Base-by-base conservation (phyloP, 192 early-diverging fungal species). In the Fimicolochytrium jonesii region DNA sequence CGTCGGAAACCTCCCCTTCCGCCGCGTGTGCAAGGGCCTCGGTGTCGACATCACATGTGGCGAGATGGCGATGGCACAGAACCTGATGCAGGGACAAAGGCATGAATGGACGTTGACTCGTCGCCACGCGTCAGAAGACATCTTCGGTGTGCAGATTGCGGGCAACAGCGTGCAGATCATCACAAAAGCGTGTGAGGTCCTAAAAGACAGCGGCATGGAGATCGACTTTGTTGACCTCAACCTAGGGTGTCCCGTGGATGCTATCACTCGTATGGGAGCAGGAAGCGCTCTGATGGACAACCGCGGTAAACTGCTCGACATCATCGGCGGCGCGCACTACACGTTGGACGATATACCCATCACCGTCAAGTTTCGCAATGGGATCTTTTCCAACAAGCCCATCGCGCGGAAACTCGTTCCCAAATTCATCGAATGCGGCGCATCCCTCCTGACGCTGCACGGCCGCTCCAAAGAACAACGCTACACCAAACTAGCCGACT, bases 201-300 rank as follows among this genome's bases (percentile, higher is more conserved):
- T 98, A 46, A 33, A 65, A 3, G 23, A 82, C 52, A 54, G 76
- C 28, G 74, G 80, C 28, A 78, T 85, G 22, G 72, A 82, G 6
- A 84, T 95, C 15, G 94, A 98, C 68, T 98, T 98, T 72, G 81
- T 98, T 28, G 96, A 98, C 71, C 66, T 98, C 51, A 98, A 98
- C 73, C 76, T 92, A 25, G 96, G 96, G 0, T 98, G 96, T 71
- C 96, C 96, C 11, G 90, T 96, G 28, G 96, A 98, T 48, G 66
- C 87, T 18, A 84, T 96, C 28, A 90, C 74, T 57, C 86, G 86
- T 45, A 75, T 64, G 68, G 96, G 96, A 42, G 77, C 77, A 33
- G 96, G 96, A 35, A 88, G 85, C 46, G 90, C 91, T 32, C 76
- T 98, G 55, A 63, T 97, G 69, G 80, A 80, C 3, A 61, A 83